Base-by-base conservation (phyloP, 768 basidiomycete genomes). In the Auricularia sp. region DNA sequence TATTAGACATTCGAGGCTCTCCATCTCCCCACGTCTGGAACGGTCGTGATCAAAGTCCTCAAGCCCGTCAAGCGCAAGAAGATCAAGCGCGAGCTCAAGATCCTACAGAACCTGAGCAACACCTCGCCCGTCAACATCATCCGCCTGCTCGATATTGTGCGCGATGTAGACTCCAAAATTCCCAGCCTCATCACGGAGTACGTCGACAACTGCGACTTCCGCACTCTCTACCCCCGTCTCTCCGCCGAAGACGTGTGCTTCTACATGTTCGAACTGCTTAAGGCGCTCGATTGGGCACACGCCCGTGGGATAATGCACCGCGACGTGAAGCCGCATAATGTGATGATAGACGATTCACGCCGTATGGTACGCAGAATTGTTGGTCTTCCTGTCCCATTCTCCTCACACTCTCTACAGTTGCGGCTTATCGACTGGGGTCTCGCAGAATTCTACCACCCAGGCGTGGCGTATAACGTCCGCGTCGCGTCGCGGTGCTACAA, bases 1-100 rank as follows among this genome's bases (percentile, higher is more conserved):
- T 12, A 7, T 14, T 58, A 82, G 82, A 83, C 83, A 34, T 87
- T 87, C 71, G 81, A 82, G 67, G 85, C 83, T 56, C 72, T 86
- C 64, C 82, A 87, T 72, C 79, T 80, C 71, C 78, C 78, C 66
- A 82, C 79, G 67, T 75, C 76, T 39, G 81, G 83, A 65, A 79
- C 76, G 64, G 84, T 83, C 69, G 77, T 87, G 67, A 81, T 89
- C 76, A 89, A 89, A 72, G 86, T 88, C 3, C 77, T 88, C 68
- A 89, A 89, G 70, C 87, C 87, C 29, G 86, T 88, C 51, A 85
- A 78, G 73, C 82, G 80, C 72, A 82, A 82, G 76, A 88, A 88
- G 78, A 84, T 88, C 72, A 86, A 87, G 75, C 79, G 87, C 36
- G 87, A 89, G 74, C 84, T 89, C 74, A 88, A 88, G 76, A 84